Evolutionary conservation across 169 alveolate species (phyloP).

Genomic region (Toxoplasma gondii): DNA sequence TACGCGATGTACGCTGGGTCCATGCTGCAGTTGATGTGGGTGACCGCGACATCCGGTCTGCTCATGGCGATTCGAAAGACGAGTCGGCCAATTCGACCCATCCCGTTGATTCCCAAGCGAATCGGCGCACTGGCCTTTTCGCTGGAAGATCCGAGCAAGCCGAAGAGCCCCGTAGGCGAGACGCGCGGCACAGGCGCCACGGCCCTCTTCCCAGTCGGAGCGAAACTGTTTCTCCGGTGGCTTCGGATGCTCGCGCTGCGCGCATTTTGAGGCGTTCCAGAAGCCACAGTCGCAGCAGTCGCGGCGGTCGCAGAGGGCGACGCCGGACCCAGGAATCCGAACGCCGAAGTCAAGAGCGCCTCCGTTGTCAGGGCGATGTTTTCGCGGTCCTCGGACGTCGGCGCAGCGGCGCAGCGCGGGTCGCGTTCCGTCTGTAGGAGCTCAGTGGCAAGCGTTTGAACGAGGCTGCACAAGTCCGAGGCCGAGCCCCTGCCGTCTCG

Average conservation of each 20-base stretch:
- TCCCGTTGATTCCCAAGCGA: constrained; percentile 98
- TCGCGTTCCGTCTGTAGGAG: constrained; percentile 3
- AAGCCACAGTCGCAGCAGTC: background rate
- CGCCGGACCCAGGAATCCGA: background rate
- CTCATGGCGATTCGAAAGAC: constrained; percentile 94
- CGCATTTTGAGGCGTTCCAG: background rate
- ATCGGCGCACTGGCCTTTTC: constrained; percentile 25
- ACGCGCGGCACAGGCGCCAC: background rate
- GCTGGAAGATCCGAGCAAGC: background rate
- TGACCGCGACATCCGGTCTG: constrained; percentile 73
- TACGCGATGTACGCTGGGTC: constrained; percentile 92
- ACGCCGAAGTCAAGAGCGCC: background rate
- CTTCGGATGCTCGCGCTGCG: constrained; percentile 39
- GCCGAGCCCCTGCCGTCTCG: background rate
- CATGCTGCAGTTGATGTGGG: constrained; percentile 90
- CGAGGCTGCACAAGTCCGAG: background rate
- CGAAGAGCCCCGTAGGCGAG: constrained; percentile 15
- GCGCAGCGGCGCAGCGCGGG: constrained; percentile 2
- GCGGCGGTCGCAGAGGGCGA: background rate
- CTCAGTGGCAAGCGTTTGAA: constrained; percentile 4
- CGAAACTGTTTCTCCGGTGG: background rate
- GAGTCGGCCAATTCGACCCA: constrained; percentile 99
- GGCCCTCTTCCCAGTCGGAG: background rate
- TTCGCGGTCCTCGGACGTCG: background rate
- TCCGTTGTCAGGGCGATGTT: constrained; percentile 1